Base-by-base conservation (phyloP, 2,329 filamentous ascomycete species). In the Juglanconis juglandina region DNA sequence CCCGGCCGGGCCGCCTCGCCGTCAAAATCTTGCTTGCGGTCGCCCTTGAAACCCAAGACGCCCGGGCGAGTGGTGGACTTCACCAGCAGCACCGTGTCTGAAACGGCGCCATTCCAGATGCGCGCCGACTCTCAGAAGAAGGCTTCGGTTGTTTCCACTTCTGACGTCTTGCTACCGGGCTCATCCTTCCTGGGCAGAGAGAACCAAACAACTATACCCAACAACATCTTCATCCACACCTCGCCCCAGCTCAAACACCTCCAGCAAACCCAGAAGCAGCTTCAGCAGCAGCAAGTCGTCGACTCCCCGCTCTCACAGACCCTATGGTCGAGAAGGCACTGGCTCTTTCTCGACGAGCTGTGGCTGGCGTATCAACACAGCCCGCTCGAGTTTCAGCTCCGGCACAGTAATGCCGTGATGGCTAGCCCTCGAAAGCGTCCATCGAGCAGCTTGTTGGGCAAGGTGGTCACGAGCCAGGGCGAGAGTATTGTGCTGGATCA, bases 11-110 rank as follows among this genome's bases (percentile, higher is more conserved):
- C 78, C n/a, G 77, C 79, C 4, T 86, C 83, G 1, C 83, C 84
- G 0, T 75, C 71, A 8, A 87, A 86, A 67, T 86, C 84, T 1
- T 82, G 77, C 64, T 71, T 87, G 32, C 79, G 84, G 17, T 84
- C 83, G 4, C 81, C 83, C 0, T 68, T 83, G 17, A 87, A 86
- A 66, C 79, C 81, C 3, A 83, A 79, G 63, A 85, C 81, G 2
- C 82, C 81, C 0, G 84, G 84, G 4, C 79, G 81, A 0, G 80
- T 86, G 0, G 84, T 87, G 13, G 82, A 84, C 60, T 86, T 86
- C 64, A 80, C 79, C 0, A 80, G 77, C 69, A 81, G 75, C 68
- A 78, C 78, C 1, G 69, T 80, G 6, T 80, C 79, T 3, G 79
- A 80, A 1, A 66, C 75, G 1, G 74, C 77, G 9, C 77, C 81